A percentile compares a stretch with the other conserved stretches of the same genome.
Evolutionary conservation across 805 yeast species (phyloP).

Genomic region (Starmerella vaccinii): DNA sequence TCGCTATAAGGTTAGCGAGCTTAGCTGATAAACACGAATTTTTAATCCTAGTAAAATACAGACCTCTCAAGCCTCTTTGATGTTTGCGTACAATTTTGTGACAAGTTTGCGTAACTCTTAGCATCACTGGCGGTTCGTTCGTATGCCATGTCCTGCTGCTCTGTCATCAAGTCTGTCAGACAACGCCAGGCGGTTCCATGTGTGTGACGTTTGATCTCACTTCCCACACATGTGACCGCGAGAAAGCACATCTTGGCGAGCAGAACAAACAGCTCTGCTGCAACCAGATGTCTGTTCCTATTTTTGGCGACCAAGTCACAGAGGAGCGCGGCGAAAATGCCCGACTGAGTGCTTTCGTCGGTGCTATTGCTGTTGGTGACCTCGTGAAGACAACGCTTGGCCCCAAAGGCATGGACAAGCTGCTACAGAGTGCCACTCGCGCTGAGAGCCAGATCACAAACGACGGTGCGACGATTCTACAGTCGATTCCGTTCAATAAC

Average conservation of each 20-base stretch:
- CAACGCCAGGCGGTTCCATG: no score
- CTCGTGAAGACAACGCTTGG: slow-evolving; percentile 89
- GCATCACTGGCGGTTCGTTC: no score
- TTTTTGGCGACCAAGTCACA: slow-evolving; percentile 92
- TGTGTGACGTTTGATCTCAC: background rate
- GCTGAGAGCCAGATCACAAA: slow-evolving; percentile 65
- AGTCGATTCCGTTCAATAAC: slow-evolving; percentile 87
- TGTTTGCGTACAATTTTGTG: no score
- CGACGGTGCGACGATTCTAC: slow-evolving; percentile 95
- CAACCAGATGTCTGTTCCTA: slow-evolving; percentile 58
- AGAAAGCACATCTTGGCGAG: background rate
- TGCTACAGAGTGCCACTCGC: slow-evolving; percentile 68
- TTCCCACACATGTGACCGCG: background rate
- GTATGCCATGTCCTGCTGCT: no score
- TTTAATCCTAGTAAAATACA: no score
- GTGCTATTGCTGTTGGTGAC: slow-evolving; percentile 98
- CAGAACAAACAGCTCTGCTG: background rate
- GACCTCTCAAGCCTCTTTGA: no score
- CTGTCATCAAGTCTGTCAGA: no score
- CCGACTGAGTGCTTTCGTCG: slow-evolving; percentile 90
- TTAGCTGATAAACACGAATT: no score
- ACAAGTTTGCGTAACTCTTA: no score
- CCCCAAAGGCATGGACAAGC: slow-evolving; percentile 98
- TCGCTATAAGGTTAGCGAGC: no score
- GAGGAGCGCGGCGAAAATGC: slow-evolving; percentile 98